Conservation (phyloP, 2,329 filamentous ascomycete genomes). For the Botrytis byssoidea region DNA sequence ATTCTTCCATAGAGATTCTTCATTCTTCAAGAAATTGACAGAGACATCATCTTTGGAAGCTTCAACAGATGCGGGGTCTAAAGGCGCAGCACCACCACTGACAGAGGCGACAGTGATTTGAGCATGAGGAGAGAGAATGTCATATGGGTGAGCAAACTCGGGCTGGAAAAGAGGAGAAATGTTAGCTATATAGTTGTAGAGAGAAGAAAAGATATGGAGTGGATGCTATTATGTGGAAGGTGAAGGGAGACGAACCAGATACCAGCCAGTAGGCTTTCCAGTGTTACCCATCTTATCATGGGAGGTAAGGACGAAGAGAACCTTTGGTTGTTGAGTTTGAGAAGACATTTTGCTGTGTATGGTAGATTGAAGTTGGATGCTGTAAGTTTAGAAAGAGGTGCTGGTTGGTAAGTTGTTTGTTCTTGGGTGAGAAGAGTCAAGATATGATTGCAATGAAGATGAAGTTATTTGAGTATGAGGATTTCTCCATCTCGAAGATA, state of each 20-base stretch:
- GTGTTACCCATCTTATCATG: constrained; percentile 34
- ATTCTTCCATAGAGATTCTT: constrained; percentile 51
- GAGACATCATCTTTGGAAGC: constrained; percentile 44
- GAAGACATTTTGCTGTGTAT: constrained; percentile 18
- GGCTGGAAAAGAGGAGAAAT: constrained; percentile 41
- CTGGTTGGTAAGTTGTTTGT: not conserved
- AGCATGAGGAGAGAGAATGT: constrained; percentile 44
- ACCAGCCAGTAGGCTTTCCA: constrained; percentile 53
- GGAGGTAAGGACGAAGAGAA: constrained; percentile 54
- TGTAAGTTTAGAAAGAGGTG: not conserved
- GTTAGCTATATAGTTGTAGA: constrained; percentile 8
- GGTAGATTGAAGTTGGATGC: not conserved
- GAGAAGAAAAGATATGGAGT: not conserved
- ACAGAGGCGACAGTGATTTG: constrained; percentile 48
- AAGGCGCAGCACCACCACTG: constrained; percentile 44
- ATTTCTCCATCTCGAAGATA: not conserved
- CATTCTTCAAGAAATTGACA: constrained; percentile 45
- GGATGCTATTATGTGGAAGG: not conserved
- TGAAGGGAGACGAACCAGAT: constrained; percentile 42
- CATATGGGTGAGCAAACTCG: constrained; percentile 49
- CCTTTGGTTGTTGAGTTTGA: constrained; percentile 41
- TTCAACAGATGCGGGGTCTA: constrained; percentile 47
- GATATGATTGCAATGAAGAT: not conserved
- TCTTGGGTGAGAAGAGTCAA: not conserved
- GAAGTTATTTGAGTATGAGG: not conserved